Percentiles rank a stretch among this genome's conserved stretches.
phyloP scores from a whole-genome alignment of 2,329 filamentous ascomycete species.

The Ambrosiella xylebori region DNA sequence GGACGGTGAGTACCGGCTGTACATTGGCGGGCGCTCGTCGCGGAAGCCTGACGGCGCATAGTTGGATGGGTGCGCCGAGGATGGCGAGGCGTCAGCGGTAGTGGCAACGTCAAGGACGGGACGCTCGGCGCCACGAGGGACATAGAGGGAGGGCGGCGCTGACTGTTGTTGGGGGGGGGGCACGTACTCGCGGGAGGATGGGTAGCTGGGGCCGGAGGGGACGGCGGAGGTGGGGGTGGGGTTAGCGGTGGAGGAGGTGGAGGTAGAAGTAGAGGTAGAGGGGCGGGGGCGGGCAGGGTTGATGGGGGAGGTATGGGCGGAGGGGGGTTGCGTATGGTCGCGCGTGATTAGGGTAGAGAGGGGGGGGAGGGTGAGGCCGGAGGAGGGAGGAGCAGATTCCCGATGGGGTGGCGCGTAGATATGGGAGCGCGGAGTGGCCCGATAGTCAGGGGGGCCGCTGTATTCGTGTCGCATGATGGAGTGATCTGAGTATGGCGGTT shows the following conservation, averaged over 20 bases:
- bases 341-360: background rate
- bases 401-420: background rate
- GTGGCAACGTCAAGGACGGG: background rate
- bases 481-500: background rate
- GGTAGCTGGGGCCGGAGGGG: background rate
- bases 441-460: background rate
- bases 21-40: background rate
- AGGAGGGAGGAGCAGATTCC: background rate
- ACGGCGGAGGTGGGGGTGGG: background rate
- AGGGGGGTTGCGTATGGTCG: background rate
- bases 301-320: background rate
- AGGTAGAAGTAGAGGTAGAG: background rate
- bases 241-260: background rate
- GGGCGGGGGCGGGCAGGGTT: background rate
- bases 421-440: background rate
- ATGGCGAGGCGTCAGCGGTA: background rate
- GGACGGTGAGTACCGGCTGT: background rate
- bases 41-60: background rate
- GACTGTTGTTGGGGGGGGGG: background rate
- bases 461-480: background rate
- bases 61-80: background rate
- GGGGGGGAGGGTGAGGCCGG: background rate
- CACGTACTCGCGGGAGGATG: background rate
- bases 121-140: background rate
- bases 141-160: background rate